Conservation (phyloP, 345 rosid species). For the Ceriops zippeliana region DNA sequence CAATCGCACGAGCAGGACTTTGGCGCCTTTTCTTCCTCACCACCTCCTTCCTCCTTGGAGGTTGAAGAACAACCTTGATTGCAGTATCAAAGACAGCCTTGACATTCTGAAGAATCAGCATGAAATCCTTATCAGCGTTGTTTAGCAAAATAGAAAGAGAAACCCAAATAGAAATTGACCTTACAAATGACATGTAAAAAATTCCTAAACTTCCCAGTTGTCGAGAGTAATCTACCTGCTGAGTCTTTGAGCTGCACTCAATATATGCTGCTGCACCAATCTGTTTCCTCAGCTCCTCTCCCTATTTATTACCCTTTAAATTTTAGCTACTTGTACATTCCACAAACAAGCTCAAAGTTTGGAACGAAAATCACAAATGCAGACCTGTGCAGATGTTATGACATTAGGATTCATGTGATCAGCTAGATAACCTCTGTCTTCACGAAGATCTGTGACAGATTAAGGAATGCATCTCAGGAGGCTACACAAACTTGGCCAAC, state of each 20-base stretch:
- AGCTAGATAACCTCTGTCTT: slow-evolving; percentile 59
- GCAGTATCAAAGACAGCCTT: slow-evolving; percentile 92
- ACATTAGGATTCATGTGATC: slow-evolving; percentile 65
- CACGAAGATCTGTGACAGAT: slow-evolving; percentile 67
- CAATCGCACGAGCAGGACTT: slow-evolving; percentile 66
- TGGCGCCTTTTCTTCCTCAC: slow-evolving; percentile 57
- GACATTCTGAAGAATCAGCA: slow-evolving; percentile 58
- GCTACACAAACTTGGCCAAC: neutral
- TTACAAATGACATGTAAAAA: neutral
- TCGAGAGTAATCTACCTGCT: slow-evolving; percentile 51
- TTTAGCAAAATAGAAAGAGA: neutral
- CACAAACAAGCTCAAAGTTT: neutral
- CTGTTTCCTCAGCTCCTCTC: slow-evolving; percentile 91
- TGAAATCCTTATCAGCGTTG: neutral
- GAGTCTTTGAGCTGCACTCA: slow-evolving; percentile 97
- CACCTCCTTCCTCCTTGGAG: slow-evolving; percentile 81
- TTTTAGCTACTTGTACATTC: neutral
- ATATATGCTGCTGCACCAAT: slow-evolving; percentile 97
- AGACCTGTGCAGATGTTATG: slow-evolving; percentile 75
- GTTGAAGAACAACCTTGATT: slow-evolving; percentile 95
- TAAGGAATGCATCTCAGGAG: neutral
- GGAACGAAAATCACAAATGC: neutral
- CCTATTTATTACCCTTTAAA: slow-evolving; percentile 37
- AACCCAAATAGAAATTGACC: neutral
- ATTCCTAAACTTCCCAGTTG: neutral